Percentiles rank a stretch among this genome's conserved stretches.
phyloP scores from a whole-genome alignment of 2,329 filamentous ascomycete species.

The Diaporthe velutina region DNA sequence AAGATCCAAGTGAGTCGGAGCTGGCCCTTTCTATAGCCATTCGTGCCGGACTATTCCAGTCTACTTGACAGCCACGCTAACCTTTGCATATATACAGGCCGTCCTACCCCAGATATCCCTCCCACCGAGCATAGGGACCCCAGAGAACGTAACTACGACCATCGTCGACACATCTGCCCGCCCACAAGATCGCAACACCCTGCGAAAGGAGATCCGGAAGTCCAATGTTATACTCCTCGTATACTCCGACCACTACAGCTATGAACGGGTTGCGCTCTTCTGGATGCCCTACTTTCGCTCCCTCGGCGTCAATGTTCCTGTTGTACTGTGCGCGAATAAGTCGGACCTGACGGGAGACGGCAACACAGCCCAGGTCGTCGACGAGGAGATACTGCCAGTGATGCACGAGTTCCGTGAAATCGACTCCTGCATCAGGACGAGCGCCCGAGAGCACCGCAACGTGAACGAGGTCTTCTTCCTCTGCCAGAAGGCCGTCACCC shows the following conservation, averaged over 20 bases:
- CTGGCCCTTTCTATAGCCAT: too few relatives aligned
- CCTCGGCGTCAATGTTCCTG: conserved; percentile 97
- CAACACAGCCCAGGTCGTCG: conserved; percentile 85
- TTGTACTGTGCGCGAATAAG: conserved; percentile 97
- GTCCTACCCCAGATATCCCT: conserved; percentile 96
- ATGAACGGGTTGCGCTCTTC: conserved; percentile 95
- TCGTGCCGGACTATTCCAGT: too few relatives aligned
- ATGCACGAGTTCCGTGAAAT: conserved; percentile 99
- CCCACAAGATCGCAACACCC: conserved; percentile 89
- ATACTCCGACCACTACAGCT: conserved; percentile 99
- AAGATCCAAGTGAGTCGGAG: conserved; percentile 76
- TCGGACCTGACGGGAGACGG: conserved; percentile 85
- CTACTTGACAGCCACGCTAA: neutral
- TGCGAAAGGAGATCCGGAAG: conserved; percentile 95
- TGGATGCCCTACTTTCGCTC: conserved; percentile 99
- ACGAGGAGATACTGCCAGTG: conserved; percentile 97
- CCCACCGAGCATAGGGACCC: conserved; percentile 90
- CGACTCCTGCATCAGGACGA: conserved; percentile 96
- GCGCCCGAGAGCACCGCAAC: conserved; percentile 90
- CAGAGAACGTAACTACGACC: conserved; percentile 96
- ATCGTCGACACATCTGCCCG: conserved; percentile 97
- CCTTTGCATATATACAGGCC: conserved; percentile 60
- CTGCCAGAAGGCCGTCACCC: conserved; percentile 97
- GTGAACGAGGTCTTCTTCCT: conserved; percentile 98
- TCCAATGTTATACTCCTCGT: conserved; percentile 97